These are phyloP conservation scores for Phytophthora constricta DNA, from an alignment of 352 stramenopile species.

Conservation along the genomic window DNA sequence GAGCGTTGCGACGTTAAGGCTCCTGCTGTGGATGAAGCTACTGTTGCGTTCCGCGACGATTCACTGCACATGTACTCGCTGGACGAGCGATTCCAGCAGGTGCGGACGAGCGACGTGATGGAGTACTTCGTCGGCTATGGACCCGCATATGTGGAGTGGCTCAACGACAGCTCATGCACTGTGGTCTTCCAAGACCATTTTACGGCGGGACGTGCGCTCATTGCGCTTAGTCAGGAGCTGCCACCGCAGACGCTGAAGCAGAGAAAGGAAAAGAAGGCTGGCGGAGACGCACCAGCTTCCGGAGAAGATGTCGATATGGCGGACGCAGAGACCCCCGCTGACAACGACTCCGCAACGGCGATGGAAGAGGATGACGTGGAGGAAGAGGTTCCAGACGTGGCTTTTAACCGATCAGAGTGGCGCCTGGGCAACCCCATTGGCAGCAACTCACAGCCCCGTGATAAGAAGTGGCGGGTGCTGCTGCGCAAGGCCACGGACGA, in stretches of 20 bases:
- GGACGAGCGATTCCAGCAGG: conserved; percentile 79
- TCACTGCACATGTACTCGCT: conserved; percentile 86
- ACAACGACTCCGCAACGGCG: conserved; percentile 24
- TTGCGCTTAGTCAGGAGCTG: conserved; percentile 61
- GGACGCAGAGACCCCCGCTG: conserved; percentile 27
- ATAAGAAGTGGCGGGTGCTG: conserved; percentile 78
- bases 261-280: conserved; percentile 35
- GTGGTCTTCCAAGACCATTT: conserved; percentile 84
- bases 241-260: conserved; percentile 50
- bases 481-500: conserved; percentile 74
- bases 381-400: conserved; percentile 54
- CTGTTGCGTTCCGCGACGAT: conserved; percentile 59
- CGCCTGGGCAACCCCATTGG: conserved; percentile 57
- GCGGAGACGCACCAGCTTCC: background rate
- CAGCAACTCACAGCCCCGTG: conserved; percentile 51
- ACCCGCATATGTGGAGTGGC: conserved; percentile 87
- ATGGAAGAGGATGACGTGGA: conserved; percentile 37
- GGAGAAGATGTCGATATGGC: conserved; percentile 71
- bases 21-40: conserved; percentile 25
- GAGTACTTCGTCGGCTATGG: conserved; percentile 82
- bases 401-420: conserved; percentile 76
- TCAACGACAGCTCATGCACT: conserved; percentile 88
- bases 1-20: conserved; percentile 69
- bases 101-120: conserved; percentile 82
- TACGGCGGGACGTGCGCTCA: conserved; percentile 67